Conservation (phyloP, 352 stramenopile species). For the Hyaloperonospora arabidopsidis region DNA sequence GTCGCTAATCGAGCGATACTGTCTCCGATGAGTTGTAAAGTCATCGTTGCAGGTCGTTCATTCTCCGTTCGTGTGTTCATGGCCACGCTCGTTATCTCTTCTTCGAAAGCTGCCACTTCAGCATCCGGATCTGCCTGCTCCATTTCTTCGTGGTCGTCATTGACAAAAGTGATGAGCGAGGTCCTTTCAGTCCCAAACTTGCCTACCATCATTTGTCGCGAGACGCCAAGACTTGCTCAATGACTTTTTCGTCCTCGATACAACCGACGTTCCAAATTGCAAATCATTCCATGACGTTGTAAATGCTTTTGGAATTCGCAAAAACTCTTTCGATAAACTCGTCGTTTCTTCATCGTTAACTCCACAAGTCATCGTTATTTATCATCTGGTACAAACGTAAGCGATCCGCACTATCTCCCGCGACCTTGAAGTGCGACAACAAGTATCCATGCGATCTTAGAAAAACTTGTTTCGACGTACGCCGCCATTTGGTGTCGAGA, state of each 20-base stretch:
- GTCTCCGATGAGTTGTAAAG: constrained; percentile 63
- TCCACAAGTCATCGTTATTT: no score
- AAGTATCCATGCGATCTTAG: no score
- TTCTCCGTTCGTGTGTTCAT: constrained; percentile 27
- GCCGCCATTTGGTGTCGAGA: no score
- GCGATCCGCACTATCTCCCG: no score
- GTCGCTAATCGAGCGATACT: constrained; percentile 12
- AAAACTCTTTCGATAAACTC: no score
- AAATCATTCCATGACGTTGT: constrained; percentile 35
- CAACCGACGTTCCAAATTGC: constrained; percentile 26
- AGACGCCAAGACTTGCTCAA: constrained; percentile 26
- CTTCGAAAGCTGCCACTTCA: constrained; percentile 55
- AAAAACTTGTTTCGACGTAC: no score
- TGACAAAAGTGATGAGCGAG: constrained; percentile 5
- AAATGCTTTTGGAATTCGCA: no score
- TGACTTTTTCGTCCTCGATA: constrained; percentile 26
- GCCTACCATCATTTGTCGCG: constrained; percentile 30
- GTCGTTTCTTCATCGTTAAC: no score
- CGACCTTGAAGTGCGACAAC: no score
- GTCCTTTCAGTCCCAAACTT: constrained; percentile 19
- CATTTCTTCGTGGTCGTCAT: constrained; percentile 9
- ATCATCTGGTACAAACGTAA: no score
- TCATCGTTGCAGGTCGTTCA: constrained; percentile 39
- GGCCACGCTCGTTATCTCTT: constrained; percentile 33
- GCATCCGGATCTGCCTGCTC: constrained; percentile 35